Evolutionary conservation across 2,329 filamentous ascomycete genomes (phyloP), one percentile per base, ranked within the genome.

Genomic region (Xylaria sp.): DNA sequence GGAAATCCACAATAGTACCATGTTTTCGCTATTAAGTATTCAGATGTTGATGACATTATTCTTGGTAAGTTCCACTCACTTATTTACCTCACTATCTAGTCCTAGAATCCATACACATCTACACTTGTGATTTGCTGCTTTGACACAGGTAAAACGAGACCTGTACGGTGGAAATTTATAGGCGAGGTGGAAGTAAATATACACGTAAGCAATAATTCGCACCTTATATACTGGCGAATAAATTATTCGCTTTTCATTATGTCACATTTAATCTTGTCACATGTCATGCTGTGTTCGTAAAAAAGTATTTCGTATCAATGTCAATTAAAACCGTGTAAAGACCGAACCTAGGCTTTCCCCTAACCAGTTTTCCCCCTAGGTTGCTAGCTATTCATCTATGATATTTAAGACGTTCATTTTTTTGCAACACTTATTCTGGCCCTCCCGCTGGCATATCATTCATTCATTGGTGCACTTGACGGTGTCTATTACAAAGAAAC

Each of bases 401-500:
- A 33, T 42, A 29, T 38, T 50, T 38, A n/a, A 45, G 2, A 51
- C n/a, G 42, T 25, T 15, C 42, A 49, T 58, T 59, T 22, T 50
- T 22, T 50, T n/a, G 38, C 55, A 50, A 31, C 50, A 38, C 27
- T 31, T 44, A 15, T 54, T 56, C 51, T 53, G 22, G 36, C 33
- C 31, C 38, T 31, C 29, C 45, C 10, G 36, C 36, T 55, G 25
- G 20, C 20, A 50, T 44, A 51, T 54, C 45, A 29, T 39, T 38
- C n/a, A 7, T 58, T 54, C 45, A 29, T 39, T 38, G 25, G 13
- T 58, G 50, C 62, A 59, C 58, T 51, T 53, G 54, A 39, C 7
- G n/a, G 15, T 47, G 39, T 57, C 59, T 57, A 66, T 59, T 25
- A 58, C 31, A 63, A 57, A 57, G 60, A 66, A 63, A 54, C 55